Evolutionary conservation across 805 yeast species (phyloP), one percentile per base, ranked within the genome.

Genomic region (Lipomyces mesembrius): DNA sequence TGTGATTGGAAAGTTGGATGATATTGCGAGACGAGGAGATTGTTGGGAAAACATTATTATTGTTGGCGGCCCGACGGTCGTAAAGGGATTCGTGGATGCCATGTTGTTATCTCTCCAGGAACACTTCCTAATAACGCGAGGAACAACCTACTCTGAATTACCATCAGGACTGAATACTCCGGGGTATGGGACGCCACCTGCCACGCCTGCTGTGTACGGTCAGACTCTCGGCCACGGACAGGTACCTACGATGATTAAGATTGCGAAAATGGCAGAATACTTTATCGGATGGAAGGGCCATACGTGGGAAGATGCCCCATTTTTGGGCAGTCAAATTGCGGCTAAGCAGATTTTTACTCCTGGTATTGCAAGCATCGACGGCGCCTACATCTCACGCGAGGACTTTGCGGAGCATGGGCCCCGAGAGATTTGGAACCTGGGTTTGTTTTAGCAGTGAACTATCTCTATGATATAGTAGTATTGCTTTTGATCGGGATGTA

Each of bases 221-320:
- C 72, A 59, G 49, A 52, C 57, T 22, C 32, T 56, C 22, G 78
- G 78, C 25, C 80, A 83, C 68, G 77, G 83, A 60, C 98, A 94
- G 79, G 92, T 88, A 1, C 98, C 98, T 27, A 86, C 87, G n/a
- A 81, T 87, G 14, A 84, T 93, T 64, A 86, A 84, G 71, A 75
- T 87, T 60, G 86, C 88, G 32, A 88, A 88, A 73, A 84, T 86
- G 77, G 96, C 97, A 0, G 98, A 94, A 64, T 93, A 94, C 77
- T 94, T 94, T 79, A 91, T 97, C 0, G 97, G 91, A 72, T 94
- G 98, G 98, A 93, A 93, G 79, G 86, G 86, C 59, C 77, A 77
- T 43, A 92, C 94, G 0, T 88, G 89, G 84, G 87, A 88, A 65
- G 92, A 91, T 72, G 85, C 88, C 39, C 83, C 86, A 66, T 91